A percentile compares a stretch with the other conserved stretches of the same genome.
Conservation (phyloP, 805 yeast species). For the Candida manassasensis region DNA sequence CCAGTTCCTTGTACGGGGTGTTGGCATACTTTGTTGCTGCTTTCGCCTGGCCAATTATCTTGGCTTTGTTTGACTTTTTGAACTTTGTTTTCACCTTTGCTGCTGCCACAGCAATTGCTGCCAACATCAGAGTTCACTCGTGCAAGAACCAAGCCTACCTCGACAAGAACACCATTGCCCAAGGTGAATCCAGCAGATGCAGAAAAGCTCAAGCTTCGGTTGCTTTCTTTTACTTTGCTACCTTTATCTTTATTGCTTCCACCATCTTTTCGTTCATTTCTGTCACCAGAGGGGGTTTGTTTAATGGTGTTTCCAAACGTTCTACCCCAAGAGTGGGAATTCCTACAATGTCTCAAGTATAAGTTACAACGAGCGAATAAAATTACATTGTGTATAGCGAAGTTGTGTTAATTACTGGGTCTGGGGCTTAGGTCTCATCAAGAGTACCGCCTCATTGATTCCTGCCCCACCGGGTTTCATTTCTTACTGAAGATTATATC, state of each 20-base stretch:
- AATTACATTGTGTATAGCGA: too few species aligned
- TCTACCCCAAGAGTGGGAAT: slow-evolving; percentile 73
- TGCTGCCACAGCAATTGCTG: slow-evolving; percentile 93
- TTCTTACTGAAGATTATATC: too few species aligned
- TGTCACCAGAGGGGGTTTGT: slow-evolving; percentile 49
- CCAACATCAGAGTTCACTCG: slow-evolving; percentile 80
- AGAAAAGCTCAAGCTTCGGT: slow-evolving; percentile 87
- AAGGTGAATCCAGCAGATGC: slow-evolving; percentile 81
- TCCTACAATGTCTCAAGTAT: slow-evolving; percentile 87
- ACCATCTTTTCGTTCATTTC: slow-evolving; percentile 55
- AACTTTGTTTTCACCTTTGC: slow-evolving; percentile 90
- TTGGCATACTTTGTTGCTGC: slow-evolving; percentile 71
- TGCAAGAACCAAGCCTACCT: slow-evolving; percentile 69
- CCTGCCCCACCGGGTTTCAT: too few species aligned
- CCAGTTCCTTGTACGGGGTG: slow-evolving; percentile 75
- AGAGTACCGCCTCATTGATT: too few species aligned
- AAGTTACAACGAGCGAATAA: too few species aligned
- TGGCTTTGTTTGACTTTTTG: slow-evolving; percentile 75
- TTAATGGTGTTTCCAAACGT: slow-evolving; percentile 32
- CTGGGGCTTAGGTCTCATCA: too few species aligned
- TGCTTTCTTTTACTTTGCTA: slow-evolving; percentile 82
- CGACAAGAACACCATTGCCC: slow-evolving; percentile 60
- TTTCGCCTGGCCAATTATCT: slow-evolving; percentile 82
- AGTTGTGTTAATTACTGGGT: too few species aligned
- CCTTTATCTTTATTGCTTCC: slow-evolving; percentile 68